Evolutionary conservation across 805 yeast species (phyloP).

Genomic region (Ascoidea rubescens): DNA sequence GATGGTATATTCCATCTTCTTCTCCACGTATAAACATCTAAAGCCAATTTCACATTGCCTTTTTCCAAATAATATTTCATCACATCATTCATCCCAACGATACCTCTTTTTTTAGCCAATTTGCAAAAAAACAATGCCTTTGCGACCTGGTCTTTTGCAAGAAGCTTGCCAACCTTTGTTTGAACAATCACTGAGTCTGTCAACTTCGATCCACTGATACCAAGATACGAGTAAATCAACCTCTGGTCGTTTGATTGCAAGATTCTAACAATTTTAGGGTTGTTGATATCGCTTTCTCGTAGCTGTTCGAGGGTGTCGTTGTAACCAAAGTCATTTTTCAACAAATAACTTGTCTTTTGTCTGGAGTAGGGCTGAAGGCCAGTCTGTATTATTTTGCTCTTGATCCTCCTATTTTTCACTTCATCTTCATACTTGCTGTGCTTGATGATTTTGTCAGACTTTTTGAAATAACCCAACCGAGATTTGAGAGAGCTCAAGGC

Average conservation of each 20-base stretch:
- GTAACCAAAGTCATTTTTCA: too few species aligned
- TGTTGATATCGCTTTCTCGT: neutral
- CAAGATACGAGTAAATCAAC: conserved; percentile 39
- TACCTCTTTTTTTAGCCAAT: conserved; percentile 33
- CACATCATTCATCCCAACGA: conserved; percentile 52
- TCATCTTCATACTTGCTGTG: too few species aligned
- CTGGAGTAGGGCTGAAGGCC: neutral
- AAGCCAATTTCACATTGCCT: conserved; percentile 31
- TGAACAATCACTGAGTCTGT: conserved; percentile 44
- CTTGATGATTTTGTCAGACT: too few species aligned
- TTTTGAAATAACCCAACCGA: too few species aligned
- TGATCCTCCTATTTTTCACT: too few species aligned
- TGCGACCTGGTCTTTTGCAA: conserved; percentile 31
- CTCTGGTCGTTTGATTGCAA: conserved; percentile 18
- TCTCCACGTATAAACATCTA: conserved; percentile 36
- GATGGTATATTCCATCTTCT: conserved; percentile 48
- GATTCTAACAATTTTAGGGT: neutral
- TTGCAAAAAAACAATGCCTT: conserved; percentile 41
- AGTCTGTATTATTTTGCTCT: too few species aligned
- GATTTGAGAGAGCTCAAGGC: too few species aligned
- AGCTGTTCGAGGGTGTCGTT: neutral
- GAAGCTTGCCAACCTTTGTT: conserved; percentile 35
- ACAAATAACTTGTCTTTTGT: neutral
- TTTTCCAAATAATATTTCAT: conserved; percentile 31
- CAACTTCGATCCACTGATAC: conserved; percentile 42